Evolutionary conservation across 768 basidiomycete species (phyloP), one percentile per base, ranked within the genome.

Genomic region (Amanita muscaria): DNA sequence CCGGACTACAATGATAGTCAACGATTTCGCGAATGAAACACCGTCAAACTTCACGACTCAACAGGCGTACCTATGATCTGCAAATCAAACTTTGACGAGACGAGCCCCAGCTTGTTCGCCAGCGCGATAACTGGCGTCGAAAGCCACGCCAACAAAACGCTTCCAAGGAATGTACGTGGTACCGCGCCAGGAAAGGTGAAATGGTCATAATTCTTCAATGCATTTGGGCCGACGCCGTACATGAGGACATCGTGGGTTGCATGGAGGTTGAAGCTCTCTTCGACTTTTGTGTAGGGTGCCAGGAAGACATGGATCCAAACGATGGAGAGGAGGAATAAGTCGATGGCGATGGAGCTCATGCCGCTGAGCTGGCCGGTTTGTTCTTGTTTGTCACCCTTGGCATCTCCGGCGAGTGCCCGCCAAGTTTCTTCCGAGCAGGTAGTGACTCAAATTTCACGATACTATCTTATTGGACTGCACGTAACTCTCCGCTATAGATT

Each of bases 251-350:
- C 96, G 56, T 96, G 89, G 1, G 73, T 74, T 0, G 89, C 92
- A 58, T 98, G 96, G 7, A 98, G 73, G 52, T 85, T 92, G 71
- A 97, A 97, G 56, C 85, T 88, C 64, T 99, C 96, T 62, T 99
- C 96, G 22, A 99, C 96, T 66, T 99, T 99, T 3, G 88, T 87
- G 59, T 85, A 90, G 0, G 96, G 94, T 2, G 88, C 76, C 3
- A 88, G 65, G 19, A 85, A 52, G 38, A 93, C 83, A 51, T 94
- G 84, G 1, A 57, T 53, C 73, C 79, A 86, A 42, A 69, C 68
- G 36, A 70, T 66, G 0, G 54, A 55, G 19, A 80, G 59, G 12
- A 86, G 55, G 8, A 78, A 54, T 15, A 65, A 50, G 53, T 88
- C 86, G 14, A 76, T 10, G 30, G 11, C 3, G 7, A 30, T 18